Percentiles rank a stretch among this genome's conserved stretches.
Evolutionary conservation across 805 yeast species (phyloP).

Genomic region (Schwanniomyces vanrijiae): DNA sequence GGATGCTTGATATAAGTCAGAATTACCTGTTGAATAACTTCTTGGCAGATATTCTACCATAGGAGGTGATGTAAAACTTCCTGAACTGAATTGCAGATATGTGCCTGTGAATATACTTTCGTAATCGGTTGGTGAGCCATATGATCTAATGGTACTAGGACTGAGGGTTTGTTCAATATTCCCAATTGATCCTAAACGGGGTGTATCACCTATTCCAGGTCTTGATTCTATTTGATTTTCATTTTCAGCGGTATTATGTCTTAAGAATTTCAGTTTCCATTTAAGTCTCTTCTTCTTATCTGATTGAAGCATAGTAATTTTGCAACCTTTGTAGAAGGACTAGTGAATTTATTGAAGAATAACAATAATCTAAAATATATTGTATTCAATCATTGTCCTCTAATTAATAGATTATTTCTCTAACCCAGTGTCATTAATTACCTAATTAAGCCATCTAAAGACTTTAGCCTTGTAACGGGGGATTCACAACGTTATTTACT

Average conservation of each 20-base stretch:
- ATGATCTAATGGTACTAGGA: not conserved
- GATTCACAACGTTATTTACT: not conserved
- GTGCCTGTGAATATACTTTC: slow-evolving; percentile 1
- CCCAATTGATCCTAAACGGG: not conserved
- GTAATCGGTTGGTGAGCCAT: not conserved
- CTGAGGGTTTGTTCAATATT: not conserved
- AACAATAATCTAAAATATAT: not conserved
- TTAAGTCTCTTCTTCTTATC: not conserved
- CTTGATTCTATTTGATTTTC: not conserved
- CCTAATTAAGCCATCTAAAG: not conserved
- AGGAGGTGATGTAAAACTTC: not conserved
- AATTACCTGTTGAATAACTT: not conserved
- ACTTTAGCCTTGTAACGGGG: not conserved
- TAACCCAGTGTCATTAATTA: not conserved
- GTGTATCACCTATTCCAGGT: not conserved
- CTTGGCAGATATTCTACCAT: not conserved
- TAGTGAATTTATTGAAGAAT: not conserved
- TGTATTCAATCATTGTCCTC: not conserved
- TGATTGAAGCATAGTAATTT: not conserved
- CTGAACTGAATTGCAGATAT: not conserved
- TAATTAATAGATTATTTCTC: not conserved
- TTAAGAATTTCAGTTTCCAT: not conserved
- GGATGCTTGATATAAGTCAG: not conserved
- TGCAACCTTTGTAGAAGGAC: not conserved
- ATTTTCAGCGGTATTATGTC: not conserved